phyloP scores from a whole-genome alignment of 345 rosid genomes.

The Firmiana major region DNA sequence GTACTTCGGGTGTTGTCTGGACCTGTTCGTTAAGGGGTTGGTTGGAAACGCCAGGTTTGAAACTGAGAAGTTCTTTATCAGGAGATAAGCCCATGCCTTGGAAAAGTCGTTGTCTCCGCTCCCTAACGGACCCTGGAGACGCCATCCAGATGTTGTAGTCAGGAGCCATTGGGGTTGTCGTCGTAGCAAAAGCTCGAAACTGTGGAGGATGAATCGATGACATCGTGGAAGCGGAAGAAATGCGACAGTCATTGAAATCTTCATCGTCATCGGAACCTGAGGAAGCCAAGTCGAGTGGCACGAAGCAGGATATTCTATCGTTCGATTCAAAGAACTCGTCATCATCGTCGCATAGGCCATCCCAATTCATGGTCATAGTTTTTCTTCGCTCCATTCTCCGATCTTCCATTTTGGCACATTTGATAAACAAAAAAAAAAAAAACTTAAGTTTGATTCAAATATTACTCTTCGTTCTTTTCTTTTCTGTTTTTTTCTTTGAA shows the following conservation, averaged over 20 bases:
- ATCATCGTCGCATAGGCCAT: conserved; percentile 58
- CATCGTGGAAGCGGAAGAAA: conserved; percentile 59
- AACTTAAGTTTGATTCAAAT: neutral
- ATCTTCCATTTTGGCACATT: conserved; percentile 23
- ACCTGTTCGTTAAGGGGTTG: neutral
- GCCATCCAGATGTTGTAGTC: conserved; percentile 84
- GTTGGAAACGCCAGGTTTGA: conserved; percentile 21
- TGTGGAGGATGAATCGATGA: conserved; percentile 27
- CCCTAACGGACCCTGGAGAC: conserved; percentile 72
- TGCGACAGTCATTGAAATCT: conserved; percentile 59
- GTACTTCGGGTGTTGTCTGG: neutral
- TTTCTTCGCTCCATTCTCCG: conserved; percentile 50
- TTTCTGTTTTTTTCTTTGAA: neutral
- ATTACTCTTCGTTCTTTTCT: too few species aligned
- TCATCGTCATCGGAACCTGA: conserved; percentile 59
- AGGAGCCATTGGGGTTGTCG: conserved; percentile 32
- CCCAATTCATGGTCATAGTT: conserved; percentile 78
- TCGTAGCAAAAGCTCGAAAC: conserved; percentile 20
- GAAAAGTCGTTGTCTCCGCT: conserved; percentile 65
- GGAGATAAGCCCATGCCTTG: conserved; percentile 72
- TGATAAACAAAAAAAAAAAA: neutral
- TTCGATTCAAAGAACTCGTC: conserved; percentile 61
- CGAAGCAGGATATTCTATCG: conserved; percentile 48
- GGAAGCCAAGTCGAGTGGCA: conserved; percentile 52
- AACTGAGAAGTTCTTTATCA: conserved; percentile 37